phyloP scores from a whole-genome alignment of 139 green algal genomes.

The Mesostigma viride region DNA sequence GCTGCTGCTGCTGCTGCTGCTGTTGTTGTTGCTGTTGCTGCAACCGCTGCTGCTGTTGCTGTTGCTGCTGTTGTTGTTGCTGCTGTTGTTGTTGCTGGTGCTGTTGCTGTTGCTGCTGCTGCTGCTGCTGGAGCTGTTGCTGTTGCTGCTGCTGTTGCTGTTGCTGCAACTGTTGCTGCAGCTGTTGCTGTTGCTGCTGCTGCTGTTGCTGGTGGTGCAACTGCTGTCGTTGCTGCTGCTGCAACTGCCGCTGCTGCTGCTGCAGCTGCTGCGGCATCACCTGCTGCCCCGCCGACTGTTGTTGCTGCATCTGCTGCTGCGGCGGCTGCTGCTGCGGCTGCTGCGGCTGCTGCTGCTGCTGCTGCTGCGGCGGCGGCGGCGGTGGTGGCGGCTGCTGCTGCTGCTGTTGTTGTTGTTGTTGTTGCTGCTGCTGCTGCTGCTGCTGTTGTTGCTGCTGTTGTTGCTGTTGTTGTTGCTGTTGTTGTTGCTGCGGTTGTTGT shows the following conservation, averaged over 20 bases:
- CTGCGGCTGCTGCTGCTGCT: no score
- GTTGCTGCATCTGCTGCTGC: background rate
- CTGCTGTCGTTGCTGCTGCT: background rate
- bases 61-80: background rate
- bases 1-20: conserved; percentile 5
- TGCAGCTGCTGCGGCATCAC: background rate
- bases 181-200: background rate
- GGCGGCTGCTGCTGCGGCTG: no score
- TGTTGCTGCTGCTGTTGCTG: background rate
- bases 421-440: background rate
- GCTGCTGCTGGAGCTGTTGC: background rate
- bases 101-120: background rate
- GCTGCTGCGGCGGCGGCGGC: no score
- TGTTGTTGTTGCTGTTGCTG: background rate
- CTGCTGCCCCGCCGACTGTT: background rate
- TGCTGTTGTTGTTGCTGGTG: background rate
- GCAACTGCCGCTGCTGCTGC: background rate
- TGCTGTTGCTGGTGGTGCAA: background rate
- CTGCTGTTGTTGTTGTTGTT: no score
- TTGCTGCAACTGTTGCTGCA: no score
- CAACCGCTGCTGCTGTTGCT: background rate
- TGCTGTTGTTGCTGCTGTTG: conserved; percentile 4
- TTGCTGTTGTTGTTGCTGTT: conserved; percentile 7
- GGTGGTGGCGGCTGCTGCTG: no score
- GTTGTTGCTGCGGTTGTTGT: no score